Evolutionary conservation across 345 rosid species (phyloP), one percentile per base, ranked within the genome.

Genomic region (Rhizophora apiculata): DNA sequence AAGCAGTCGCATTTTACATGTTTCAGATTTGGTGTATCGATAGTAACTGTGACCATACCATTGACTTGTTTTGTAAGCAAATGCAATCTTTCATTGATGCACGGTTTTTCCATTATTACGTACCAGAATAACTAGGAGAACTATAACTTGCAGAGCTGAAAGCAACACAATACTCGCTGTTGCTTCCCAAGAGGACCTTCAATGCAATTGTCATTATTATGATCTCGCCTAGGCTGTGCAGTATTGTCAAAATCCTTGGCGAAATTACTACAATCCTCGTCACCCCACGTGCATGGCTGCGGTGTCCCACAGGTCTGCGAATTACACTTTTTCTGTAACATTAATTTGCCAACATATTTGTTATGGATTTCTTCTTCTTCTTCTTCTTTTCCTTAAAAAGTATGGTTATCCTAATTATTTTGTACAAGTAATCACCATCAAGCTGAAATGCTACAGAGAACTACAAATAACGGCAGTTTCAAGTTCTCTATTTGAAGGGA

Each of bases 271-370:
- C 21, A 71, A 70, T 29, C 52, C 19, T 55, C 68, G 34, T 64
- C 57, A 63, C 21, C 71, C 74, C 74, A 71, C 64, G 69, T 64
- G 74, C 74, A 71, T 64, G 68, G 69, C 74, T 43, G 34, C 22
- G 4, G 62, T 56, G 74, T 56, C 63, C 74, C 39, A 62, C 16
- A 60, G 66, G 73, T 55, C 68, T 62, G 29, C 49, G 11, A 6
- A 21, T 24, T 5, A 8, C 49, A 6, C 8, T 43, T 43, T 43
- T 13, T 43, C 16, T 43, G 5, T 13, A 43, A 13, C 15, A 43
- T 43, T 43, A 13, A 13, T 43, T 13, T 3, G 49, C 49, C 3
- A 3, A 15, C 15, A 43, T 43, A 43, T 13, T 43, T 43, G 1
- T 43, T 39, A 11, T 2, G 16, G 48, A 39, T 9, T 39, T 9